Evolutionary conservation across 345 rosid species (phyloP).

Genomic region (Gynandropsis gynandra): DNA sequence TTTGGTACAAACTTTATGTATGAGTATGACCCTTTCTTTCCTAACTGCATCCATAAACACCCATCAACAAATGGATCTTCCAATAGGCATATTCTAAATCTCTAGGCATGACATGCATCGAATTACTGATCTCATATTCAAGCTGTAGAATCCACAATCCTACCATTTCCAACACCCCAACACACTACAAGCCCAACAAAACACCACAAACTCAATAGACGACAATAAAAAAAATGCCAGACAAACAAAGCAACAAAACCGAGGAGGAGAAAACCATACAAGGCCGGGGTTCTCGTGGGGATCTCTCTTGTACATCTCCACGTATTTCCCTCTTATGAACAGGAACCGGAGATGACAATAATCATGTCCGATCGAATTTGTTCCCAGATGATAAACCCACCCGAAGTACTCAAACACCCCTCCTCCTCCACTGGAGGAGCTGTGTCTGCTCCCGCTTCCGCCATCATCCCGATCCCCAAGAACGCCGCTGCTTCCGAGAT

Average conservation of each 20-base stretch:
- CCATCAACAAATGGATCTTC: not conserved
- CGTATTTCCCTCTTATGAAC: slow-evolving; percentile 65
- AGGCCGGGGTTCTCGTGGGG: slow-evolving; percentile 83
- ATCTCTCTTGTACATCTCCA: slow-evolving; percentile 86
- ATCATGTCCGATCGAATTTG: slow-evolving; percentile 74
- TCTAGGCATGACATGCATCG: too few relatives aligned
- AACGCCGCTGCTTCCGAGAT: slow-evolving; percentile 20
- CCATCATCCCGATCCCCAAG: slow-evolving; percentile 17
- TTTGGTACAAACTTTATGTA: too few relatives aligned
- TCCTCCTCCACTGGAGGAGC: slow-evolving; percentile 15
- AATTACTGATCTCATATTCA: not conserved
- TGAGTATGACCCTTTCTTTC: too few relatives aligned
- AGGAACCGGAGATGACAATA: slow-evolving; percentile 71
- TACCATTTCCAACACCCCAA: not conserved
- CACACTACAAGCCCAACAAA: not conserved
- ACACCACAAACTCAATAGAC: not conserved
- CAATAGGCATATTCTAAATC: not conserved
- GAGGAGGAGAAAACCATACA: slow-evolving; percentile 34
- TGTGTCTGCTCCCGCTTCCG: slow-evolving; percentile 21
- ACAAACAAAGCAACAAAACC: not conserved
- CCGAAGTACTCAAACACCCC: slow-evolving; percentile 55
- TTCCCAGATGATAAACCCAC: slow-evolving; percentile 77
- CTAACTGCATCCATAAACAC: too few relatives aligned
- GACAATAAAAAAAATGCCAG: not conserved
- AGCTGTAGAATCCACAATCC: not conserved